Base-by-base conservation (phyloP, 2,329 filamentous ascomycete genomes). In the Botryotinia narcissicola region DNA sequence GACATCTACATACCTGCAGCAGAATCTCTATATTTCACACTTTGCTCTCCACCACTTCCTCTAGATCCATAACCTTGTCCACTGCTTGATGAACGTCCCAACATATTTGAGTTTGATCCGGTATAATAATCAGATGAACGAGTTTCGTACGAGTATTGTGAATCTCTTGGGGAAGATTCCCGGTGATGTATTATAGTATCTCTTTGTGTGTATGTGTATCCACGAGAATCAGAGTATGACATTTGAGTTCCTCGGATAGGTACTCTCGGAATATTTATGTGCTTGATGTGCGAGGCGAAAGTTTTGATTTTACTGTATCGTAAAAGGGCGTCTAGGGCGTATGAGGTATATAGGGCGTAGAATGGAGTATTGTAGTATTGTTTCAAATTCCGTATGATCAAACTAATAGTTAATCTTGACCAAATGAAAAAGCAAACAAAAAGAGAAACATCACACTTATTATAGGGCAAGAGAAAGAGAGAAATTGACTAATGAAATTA, bases 161-260 rank as follows among this genome's bases (percentile, higher is more conserved):
- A 72, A 18, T 48, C 51, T 22, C 32, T 69, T 61, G 71, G 35
- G 14, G 63, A 44, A 25, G 54, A 32, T 59, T 72, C 48, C 20
- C 44, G 71, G 20, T 67, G 61, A 46, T 72, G 40, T 37, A 46
- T 32, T 14, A 69, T 25, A 9, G 20, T 44, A 60, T 42, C n/a
- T 51, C 44, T 25, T 61, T 68, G 37, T 37, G 71, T 46, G 40
- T 37, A 32, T 67, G 61, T 67, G 46, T 59, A 37, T 72, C 71
- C 62, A 48, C 51, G 63, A 68, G 71, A 60, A 69, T 40, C 71
- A 22, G 63, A 32, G 35, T 59, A 72, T 20, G 71, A 51, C 62
- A 69, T 69, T 60, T 59, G 16, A 4, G 44, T 72, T 48, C 16
- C 63, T 32, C 35, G n/a, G 51, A 44, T 5, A 37, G 40, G 62